A percentile compares a stretch with the other conserved stretches of the same genome.
These are phyloP conservation scores for Juncus inflexus DNA, from an alignment of 176 grass and related monocot genomes.

Conservation along the genomic window DNA sequence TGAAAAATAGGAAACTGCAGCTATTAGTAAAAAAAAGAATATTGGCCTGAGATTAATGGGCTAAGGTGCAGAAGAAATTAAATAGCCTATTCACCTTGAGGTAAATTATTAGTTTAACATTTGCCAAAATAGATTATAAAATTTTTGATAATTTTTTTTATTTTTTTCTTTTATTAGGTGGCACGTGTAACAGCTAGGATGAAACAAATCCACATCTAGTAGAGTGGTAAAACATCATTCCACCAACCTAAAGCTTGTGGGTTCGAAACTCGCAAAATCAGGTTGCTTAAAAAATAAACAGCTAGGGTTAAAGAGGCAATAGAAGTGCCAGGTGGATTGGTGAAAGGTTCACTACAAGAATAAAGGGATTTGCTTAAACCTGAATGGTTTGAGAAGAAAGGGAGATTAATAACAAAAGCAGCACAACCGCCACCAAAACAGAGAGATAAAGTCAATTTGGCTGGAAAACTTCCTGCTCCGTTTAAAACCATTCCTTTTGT, in stretches of 20 bases:
- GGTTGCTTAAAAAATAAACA: too few relatives aligned
- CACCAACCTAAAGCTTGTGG: too few relatives aligned
- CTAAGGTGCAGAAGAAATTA: constrained; percentile 83
- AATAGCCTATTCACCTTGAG: constrained; percentile 96
- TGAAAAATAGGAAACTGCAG: too few relatives aligned
- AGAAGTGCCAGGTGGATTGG: constrained; percentile 74
- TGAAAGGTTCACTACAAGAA: constrained; percentile 87
- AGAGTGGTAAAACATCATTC: too few relatives aligned
- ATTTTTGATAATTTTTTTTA: background rate
- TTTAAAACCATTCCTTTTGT: constrained; percentile 33
- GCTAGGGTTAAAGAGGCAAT: constrained; percentile 67
- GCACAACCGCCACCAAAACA: constrained; percentile 89
- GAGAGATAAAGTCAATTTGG: constrained; percentile 62
- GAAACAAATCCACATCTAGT: too few relatives aligned
- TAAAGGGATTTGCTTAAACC: constrained; percentile 82
- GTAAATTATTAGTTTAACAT: constrained; percentile 17
- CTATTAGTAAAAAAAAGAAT: too few relatives aligned
- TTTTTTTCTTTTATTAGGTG: constrained; percentile 21
- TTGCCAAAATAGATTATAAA: background rate
- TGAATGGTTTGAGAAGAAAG: constrained; percentile 91
- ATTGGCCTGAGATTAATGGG: constrained; percentile 94
- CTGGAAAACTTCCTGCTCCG: constrained; percentile 71
- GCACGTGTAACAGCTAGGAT: constrained; percentile 60
- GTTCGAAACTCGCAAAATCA: too few relatives aligned
- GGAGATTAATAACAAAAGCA: constrained; percentile 59